phyloP scores from a whole-genome alignment of 2,329 filamentous ascomycete species.

The Anisogramma anomala region DNA sequence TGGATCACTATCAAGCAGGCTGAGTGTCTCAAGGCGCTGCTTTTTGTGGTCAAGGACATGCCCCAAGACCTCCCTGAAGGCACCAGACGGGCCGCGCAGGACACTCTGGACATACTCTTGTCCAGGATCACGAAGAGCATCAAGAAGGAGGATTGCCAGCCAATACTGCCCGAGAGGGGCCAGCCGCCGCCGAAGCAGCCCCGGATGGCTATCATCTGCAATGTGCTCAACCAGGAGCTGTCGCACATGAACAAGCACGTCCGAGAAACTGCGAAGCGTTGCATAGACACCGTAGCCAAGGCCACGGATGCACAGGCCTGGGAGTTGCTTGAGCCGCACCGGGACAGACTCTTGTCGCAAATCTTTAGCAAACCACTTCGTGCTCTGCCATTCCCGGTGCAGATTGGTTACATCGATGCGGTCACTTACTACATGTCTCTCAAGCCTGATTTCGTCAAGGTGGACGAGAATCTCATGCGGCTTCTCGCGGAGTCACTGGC shows the following conservation, averaged over 20 bases:
- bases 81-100: conserved; percentile 71
- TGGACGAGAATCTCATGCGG: conserved; percentile 83
- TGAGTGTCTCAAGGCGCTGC: conserved; percentile 80
- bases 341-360: conserved; percentile 75
- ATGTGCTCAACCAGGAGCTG: conserved; percentile 75
- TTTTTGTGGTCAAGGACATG: conserved; percentile 98
- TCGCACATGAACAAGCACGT: conserved; percentile 95
- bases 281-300: conserved; percentile 70
- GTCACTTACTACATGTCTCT: conserved; percentile 90
- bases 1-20: conserved; percentile 78
- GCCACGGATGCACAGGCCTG: conserved; percentile 68
- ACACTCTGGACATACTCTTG: conserved; percentile 70
- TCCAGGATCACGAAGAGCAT: conserved; percentile 66
- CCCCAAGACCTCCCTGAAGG: conserved; percentile 85
- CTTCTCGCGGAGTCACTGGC: conserved; percentile 89
- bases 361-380: conserved; percentile 93
- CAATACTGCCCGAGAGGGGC: conserved; percentile 26
- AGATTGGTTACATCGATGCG: conserved; percentile 97
- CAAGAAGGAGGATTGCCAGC: conserved; percentile 63
- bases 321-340: conserved; percentile 80
- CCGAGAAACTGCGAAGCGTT: conserved; percentile 71
- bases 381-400: conserved; percentile 83
- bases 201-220: conserved; percentile 65
- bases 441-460: conserved; percentile 77
- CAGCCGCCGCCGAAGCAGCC: conserved; percentile 39